These are phyloP conservation scores for Carex arenaria DNA, from an alignment of 202 grass and related monocot genomes.

Conservation along the genomic window DNA sequence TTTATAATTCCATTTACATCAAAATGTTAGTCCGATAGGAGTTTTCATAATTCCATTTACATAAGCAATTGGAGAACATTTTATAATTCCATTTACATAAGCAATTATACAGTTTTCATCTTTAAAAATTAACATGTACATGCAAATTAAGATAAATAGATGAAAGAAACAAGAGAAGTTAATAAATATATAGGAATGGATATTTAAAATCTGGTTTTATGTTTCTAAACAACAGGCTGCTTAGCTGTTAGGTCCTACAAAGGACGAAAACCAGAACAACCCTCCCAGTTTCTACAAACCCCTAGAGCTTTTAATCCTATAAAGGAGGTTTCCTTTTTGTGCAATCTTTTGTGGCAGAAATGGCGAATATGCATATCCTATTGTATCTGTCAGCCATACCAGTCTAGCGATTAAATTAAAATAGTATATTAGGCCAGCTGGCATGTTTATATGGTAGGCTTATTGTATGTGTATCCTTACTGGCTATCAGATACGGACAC, in stretches of 20 bases:
- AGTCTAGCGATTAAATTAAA: not conserved
- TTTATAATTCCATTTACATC: not conserved
- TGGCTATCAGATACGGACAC: not conserved
- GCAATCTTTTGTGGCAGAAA: not conserved
- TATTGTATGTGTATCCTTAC: not conserved
- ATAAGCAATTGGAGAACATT: not conserved
- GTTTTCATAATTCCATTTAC: not conserved
- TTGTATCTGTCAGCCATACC: not conserved
- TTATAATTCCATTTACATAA: not conserved
- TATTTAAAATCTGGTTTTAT: not conserved
- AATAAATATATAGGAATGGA: not conserved
- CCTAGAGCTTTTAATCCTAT: not conserved
- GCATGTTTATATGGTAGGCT: not conserved
- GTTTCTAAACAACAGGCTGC: not conserved
- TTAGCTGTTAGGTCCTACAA: not conserved
- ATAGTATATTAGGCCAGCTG: not conserved
- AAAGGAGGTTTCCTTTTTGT: not conserved
- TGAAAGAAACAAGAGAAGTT: not conserved
- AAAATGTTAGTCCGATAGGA: too few species aligned
- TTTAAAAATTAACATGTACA: conserved; percentile 5
- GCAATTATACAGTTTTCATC: not conserved
- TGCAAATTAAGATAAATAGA: not conserved
- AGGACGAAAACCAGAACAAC: not conserved
- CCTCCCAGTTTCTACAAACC: not conserved
- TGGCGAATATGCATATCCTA: not conserved